Conservation (phyloP, 2,329 filamentous ascomycete genomes). For the Aspergillus sojae region DNA sequence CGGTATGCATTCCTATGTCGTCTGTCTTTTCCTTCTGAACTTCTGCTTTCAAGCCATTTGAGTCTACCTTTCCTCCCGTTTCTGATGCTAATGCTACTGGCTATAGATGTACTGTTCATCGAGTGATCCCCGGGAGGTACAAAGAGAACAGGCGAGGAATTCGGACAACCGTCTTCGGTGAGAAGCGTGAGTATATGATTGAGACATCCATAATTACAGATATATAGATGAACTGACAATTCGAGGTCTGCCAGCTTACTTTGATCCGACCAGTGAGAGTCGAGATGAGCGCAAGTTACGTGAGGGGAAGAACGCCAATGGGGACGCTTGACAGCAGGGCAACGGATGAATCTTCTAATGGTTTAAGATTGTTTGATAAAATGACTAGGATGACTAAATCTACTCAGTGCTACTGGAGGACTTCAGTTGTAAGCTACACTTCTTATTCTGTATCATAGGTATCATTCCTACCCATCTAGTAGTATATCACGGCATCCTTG, state of each 20-base stretch:
- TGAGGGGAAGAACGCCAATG: not conserved
- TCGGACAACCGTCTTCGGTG: slow-evolving; percentile 15
- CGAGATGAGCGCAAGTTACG: not conserved
- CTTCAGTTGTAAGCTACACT: not conserved
- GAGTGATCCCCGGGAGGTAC: slow-evolving; percentile 10
- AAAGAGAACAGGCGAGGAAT: slow-evolving; percentile 13
- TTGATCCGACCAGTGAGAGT: not conserved
- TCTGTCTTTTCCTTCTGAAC: not conserved
- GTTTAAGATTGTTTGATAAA: not conserved
- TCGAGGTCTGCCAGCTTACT: not conserved
- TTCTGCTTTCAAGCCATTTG: no score
- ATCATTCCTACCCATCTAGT: slow-evolving; percentile 5
- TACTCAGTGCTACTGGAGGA: not conserved
- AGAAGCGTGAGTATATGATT: slow-evolving; percentile 12
- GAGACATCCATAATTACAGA: not conserved
- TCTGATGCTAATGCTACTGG: not conserved
- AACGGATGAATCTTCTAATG: not conserved
- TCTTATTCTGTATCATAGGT: not conserved
- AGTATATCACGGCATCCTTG: slow-evolving; percentile 3
- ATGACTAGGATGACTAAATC: not conserved
- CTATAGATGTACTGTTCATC: slow-evolving; percentile 9
- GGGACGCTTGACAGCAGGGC: not conserved
- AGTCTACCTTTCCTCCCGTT: not conserved
- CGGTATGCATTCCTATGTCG: slow-evolving; percentile 24
- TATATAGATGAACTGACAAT: not conserved